Conservation (phyloP, 495 filamentous ascomycete genomes). For the Penicillium pulvis region DNA sequence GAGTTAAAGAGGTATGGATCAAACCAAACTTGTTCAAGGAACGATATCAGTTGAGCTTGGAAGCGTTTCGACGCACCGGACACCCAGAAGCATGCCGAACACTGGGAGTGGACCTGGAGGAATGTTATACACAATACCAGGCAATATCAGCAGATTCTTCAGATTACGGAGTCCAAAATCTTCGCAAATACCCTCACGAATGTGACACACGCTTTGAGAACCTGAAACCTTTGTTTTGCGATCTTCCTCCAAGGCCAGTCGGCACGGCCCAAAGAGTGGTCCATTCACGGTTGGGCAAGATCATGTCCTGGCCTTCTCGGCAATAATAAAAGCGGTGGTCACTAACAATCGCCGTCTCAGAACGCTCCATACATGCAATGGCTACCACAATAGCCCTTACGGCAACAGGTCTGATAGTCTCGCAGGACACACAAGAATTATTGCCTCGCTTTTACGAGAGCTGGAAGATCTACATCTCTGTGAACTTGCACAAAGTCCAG, state of each 20-base stretch:
- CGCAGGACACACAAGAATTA: background rate
- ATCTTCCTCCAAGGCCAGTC: background rate
- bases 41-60: background rate
- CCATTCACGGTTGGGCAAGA: background rate
- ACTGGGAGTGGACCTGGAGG: no score
- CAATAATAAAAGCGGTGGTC: background rate
- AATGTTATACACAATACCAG: background rate
- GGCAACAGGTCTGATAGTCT: background rate
- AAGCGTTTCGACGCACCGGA: background rate
- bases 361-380: background rate
- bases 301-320: background rate
- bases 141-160: background rate
- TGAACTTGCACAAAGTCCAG: background rate
- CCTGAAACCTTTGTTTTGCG: background rate
- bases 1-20: background rate
- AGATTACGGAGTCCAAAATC: background rate
- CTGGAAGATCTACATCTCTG: background rate
- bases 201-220: constrained; percentile 1
- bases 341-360: background rate
- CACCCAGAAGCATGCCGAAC: background rate
- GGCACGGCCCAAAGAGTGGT: background rate
- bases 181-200: background rate
- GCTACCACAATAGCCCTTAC: background rate
- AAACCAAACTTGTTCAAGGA: background rate
- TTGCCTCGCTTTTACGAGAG: background rate